phyloP scores from a whole-genome alignment of 257 asterid genomes.

The Solanum bulbocastanum region DNA sequence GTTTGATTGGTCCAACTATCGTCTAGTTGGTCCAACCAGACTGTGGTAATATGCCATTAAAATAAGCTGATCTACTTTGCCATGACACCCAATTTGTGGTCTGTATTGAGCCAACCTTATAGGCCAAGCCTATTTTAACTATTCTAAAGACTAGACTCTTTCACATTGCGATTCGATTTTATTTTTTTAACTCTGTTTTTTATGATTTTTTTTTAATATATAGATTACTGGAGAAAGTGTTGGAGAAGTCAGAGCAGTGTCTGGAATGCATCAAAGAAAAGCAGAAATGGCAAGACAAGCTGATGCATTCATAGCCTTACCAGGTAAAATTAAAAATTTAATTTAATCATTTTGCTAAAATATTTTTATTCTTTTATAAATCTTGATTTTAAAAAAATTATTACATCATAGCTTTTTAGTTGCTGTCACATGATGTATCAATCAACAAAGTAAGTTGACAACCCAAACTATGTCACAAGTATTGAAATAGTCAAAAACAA shows the following conservation, averaged over 20 bases:
- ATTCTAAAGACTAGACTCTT: not conserved
- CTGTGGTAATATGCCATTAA: not conserved
- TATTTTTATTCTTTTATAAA: not conserved
- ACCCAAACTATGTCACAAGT: not conserved
- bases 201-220: not conserved
- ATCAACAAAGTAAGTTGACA: not conserved
- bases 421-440: slow-evolving; percentile 5
- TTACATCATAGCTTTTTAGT: not conserved
- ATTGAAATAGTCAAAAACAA: not conserved
- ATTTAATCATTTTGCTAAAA: not conserved
- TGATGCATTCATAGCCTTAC: slow-evolving; percentile 87
- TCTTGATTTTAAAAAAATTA: not conserved
- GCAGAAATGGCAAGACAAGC: slow-evolving; percentile 98
- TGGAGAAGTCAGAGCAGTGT: slow-evolving; percentile 87
- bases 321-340: slow-evolving; percentile 24
- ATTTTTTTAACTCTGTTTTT: not conserved
- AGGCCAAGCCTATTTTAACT: not conserved
- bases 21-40: not conserved
- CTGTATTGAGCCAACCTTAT: not conserved
- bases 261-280: slow-evolving; percentile 90
- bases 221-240: slow-evolving; percentile 90
- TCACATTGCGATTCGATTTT: accelerated
- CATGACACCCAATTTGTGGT: not conserved
- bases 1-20: not conserved
- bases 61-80: not conserved